Evolutionary conservation across 192 early-diverging fungal species (phyloP).

Genomic region (Coemansia sp.): DNA sequence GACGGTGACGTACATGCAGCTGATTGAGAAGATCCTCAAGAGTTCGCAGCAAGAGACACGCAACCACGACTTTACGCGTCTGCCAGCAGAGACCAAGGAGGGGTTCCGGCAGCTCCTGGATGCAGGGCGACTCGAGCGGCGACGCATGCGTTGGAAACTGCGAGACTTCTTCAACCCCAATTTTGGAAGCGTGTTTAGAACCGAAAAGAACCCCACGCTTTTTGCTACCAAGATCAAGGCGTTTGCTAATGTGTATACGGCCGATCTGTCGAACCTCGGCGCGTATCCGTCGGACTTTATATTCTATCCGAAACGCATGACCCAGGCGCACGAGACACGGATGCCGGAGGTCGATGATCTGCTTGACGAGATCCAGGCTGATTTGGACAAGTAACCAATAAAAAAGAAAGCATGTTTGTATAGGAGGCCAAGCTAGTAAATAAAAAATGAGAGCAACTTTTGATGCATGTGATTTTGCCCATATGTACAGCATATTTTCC

Average conservation of each 20-base stretch:
- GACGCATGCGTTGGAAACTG: constrained; percentile 45
- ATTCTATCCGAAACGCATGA: constrained; percentile 63
- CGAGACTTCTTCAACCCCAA: constrained; percentile 58
- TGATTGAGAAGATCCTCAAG: constrained; percentile 59
- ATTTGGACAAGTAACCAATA: neutral
- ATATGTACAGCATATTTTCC: neutral
- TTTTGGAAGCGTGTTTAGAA: constrained; percentile 65
- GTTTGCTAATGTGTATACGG: constrained; percentile 57
- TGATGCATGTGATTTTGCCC: neutral
- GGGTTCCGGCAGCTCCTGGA: constrained; percentile 49
- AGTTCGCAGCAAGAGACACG: constrained; percentile 58
- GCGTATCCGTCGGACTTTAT: constrained; percentile 61
- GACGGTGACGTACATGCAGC: constrained; percentile 56
- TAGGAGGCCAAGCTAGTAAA: neutral
- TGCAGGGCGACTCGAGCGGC: constrained; percentile 53
- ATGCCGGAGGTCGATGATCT: constrained; percentile 53
- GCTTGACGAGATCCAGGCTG: constrained; percentile 27
- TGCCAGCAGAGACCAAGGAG: constrained; percentile 27
- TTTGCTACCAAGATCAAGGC: constrained; percentile 63
- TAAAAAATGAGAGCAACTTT: neutral
- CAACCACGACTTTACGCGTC: constrained; percentile 17
- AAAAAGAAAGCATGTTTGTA: neutral
- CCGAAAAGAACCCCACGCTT: constrained; percentile 60
- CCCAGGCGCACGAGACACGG: constrained; percentile 57
- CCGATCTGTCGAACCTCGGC: constrained; percentile 57